Evolutionary conservation across 2,329 filamentous ascomycete species (phyloP).

Genomic region (Xylaria sp.): DNA sequence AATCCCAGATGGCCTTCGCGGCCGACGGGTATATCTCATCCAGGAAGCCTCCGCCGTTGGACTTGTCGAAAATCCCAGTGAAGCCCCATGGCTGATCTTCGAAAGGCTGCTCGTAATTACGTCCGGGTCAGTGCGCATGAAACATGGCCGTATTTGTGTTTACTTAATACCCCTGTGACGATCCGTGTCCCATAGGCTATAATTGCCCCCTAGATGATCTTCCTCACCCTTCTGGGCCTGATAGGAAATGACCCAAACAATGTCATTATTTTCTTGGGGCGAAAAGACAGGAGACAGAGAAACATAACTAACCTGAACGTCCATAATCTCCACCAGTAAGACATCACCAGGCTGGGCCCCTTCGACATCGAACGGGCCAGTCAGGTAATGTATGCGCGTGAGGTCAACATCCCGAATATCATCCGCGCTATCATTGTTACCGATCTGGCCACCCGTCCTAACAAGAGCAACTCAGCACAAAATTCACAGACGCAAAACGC

Average conservation of each 20-base stretch:
- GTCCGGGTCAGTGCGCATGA: conserved; percentile 1
- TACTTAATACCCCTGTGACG: background rate
- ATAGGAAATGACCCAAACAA: background rate
- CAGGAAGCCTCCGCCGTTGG: conserved; percentile 83
- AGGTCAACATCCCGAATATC: conserved; percentile 81
- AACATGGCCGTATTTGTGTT: background rate
- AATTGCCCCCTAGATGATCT: background rate
- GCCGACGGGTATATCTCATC: conserved; percentile 82
- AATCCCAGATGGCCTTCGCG: conserved; percentile 56
- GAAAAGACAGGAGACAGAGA: background rate
- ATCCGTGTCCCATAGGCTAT: background rate
- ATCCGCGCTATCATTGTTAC: conserved; percentile 84
- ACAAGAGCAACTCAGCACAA: conserved; percentile 2
- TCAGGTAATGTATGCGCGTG: conserved; percentile 80
- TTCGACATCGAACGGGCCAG: conserved; percentile 82
- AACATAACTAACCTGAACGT: conserved; percentile 47
- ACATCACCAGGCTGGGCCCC: conserved; percentile 80
- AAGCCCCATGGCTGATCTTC: conserved; percentile 86
- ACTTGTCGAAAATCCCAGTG: conserved; percentile 71
- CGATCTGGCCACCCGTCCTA: conserved; percentile 72
- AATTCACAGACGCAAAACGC: background rate
- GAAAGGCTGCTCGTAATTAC: conserved; percentile 54
- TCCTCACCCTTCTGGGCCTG: background rate
- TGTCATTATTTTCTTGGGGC: background rate
- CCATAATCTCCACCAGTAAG: conserved; percentile 82